Percentiles rank a stretch among this genome's conserved stretches.
Conservation (phyloP, 345 rosid genomes). For the Hibiscus mutabilis region DNA sequence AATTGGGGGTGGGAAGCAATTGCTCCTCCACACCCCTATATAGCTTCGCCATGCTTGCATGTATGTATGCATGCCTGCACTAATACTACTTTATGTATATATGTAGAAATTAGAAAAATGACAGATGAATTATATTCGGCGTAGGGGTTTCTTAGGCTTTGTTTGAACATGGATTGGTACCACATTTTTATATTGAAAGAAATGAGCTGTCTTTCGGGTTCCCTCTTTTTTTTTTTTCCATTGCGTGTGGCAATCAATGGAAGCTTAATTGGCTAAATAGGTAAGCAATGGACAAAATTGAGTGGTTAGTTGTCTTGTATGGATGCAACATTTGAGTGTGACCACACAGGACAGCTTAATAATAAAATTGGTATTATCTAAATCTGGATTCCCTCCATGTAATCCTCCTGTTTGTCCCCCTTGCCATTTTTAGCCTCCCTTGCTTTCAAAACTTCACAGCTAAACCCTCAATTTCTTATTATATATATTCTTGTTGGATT, state of each 20-base stretch:
- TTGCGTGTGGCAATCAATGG: not conserved
- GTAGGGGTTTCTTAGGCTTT: not conserved
- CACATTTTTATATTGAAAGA: constrained; percentile 21
- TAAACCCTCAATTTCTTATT: constrained; percentile 22
- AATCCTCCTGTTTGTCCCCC: constrained; percentile 32
- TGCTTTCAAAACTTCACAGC: constrained; percentile 7
- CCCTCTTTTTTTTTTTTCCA: not conserved
- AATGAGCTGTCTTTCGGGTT: constrained; percentile 4
- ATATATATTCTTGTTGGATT: not conserved
- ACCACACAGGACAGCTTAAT: constrained; percentile 30
- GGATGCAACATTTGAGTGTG: constrained; percentile 19
- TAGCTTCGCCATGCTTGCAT: no score
- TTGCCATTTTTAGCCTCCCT: constrained; percentile 27
- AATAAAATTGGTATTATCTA: constrained; percentile 29
- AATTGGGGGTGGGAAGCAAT: no score
- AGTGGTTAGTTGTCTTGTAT: constrained; percentile 41
- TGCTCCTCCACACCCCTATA: no score
- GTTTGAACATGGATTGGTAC: not conserved
- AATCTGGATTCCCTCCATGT: constrained; percentile 29
- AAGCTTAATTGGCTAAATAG: constrained; percentile 10
- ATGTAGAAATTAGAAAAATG: no score
- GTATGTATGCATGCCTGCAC: no score
- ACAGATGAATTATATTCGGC: no score
- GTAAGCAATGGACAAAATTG: constrained; percentile 27
- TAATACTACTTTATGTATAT: no score